Conservation (phyloP, 2,329 filamentous ascomycete genomes). For the Calonectria pseudoreteaudii region DNA sequence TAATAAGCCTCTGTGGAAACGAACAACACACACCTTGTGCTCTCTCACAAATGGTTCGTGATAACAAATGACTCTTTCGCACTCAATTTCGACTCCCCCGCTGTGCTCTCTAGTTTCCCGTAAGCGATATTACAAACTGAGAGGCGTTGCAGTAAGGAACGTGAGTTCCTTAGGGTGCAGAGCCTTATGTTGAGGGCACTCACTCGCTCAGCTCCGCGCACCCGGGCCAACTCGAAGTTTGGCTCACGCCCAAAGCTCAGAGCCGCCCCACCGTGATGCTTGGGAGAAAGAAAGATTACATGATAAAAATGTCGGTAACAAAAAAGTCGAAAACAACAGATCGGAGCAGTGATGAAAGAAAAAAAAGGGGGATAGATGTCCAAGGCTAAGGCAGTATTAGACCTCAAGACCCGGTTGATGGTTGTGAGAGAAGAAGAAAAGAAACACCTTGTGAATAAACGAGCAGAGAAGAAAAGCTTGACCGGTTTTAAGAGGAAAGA, state of each 20-base stretch:
- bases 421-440: background rate
- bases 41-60: background rate
- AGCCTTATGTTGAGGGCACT: background rate
- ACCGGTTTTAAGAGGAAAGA: background rate
- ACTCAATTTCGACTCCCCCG: background rate
- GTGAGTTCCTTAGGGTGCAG: background rate
- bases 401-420: background rate
- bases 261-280: background rate
- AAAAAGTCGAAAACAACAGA: background rate
- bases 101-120: background rate
- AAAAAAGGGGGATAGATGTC: background rate
- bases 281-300: background rate
- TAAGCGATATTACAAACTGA: background rate
- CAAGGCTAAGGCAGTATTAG: background rate
- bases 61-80: background rate
- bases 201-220: background rate
- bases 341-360: background rate
- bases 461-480: background rate
- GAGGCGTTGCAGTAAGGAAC: background rate
- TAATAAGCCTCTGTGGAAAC: background rate
- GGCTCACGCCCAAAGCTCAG: background rate
- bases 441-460: background rate
- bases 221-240: background rate
- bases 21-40: background rate
- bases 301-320: background rate